Base-by-base conservation (phyloP, 768 basidiomycete genomes). In the Agaricus sinodeliciosus region DNA sequence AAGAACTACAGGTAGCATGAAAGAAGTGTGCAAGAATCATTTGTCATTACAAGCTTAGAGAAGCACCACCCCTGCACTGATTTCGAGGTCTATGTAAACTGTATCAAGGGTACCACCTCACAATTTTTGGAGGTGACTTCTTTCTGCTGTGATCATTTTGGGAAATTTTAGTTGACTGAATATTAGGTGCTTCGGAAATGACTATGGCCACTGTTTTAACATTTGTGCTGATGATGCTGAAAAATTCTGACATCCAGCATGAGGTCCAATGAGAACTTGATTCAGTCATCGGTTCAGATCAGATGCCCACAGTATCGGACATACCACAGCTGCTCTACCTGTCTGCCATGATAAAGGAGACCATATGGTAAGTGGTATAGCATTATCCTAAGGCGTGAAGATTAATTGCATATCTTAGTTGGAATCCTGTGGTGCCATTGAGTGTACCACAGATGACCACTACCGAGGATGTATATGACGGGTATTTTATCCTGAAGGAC, bases 191-290 rank as follows among this genome's bases (percentile, higher is more conserved):
- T 12, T 18, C 18, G 2, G 49, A 51, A 11, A 43, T 40, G 4
- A 51, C 48, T 16, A 13, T 3, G 11, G 26, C 49, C 13, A 49
- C 22, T 9, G 19, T 9, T 9, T n/a, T 11, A 22, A 40, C 57
- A 0, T 57, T 59, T 28, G 51, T 63, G 9, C 55, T 61, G 7
- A 59, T 49, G 4, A 48, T 65, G 42, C 53, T 55, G 0, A 43
- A 43, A 18, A 31, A 57, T 19, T 60, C 62, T 13, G 60, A 62
- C 1, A 51, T 63, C n/a, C 58, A 58, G 36, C 36, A 36, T 22
- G 57, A 54, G 35, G 60, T 60, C 9, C 61, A 55, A 58, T 41
- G 48, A 26, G 60, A 71, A 47, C 47, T 72, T 3, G 67, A 67
- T 45, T 27, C 48, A 1, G 49, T 63, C 1, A 28, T 65, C 16